Evolutionary conservation across 106 monocot genomes (phyloP).

Genomic region (Chionographis japonica): DNA sequence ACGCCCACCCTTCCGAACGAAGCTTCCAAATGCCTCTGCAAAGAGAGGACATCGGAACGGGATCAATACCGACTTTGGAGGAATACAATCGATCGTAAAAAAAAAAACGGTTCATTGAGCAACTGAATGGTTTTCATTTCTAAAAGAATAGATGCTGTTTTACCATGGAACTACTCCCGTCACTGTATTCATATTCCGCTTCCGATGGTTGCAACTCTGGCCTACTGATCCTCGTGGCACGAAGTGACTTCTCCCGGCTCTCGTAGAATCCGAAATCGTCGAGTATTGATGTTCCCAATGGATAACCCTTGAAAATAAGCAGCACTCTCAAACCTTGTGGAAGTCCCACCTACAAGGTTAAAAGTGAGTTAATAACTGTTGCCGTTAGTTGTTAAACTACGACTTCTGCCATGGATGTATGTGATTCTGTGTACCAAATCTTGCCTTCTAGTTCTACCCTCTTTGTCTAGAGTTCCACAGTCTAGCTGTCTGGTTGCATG

Average conservation of each 20-base stretch:
- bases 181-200: background rate
- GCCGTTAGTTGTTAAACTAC: too few relatives aligned
- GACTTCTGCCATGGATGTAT: too few relatives aligned
- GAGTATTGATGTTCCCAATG: constrained; percentile 42
- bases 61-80: too few relatives aligned
- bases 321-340: constrained; percentile 87
- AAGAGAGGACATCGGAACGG: too few relatives aligned
- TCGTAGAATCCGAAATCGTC: constrained; percentile 92
- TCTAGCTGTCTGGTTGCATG: too few relatives aligned
- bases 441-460: too few relatives aligned
- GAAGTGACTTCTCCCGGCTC: constrained; percentile 34
- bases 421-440: too few relatives aligned
- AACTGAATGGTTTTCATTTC: too few relatives aligned
- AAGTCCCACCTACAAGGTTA: constrained; percentile 50
- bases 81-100: background rate
- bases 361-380: too few relatives aligned
- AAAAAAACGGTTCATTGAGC: background rate
- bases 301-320: constrained; percentile 59
- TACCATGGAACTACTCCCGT: constrained; percentile 18
- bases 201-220: background rate
- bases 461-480: too few relatives aligned
- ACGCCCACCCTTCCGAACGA: background rate
- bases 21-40: background rate
- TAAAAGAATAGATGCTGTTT: background rate
- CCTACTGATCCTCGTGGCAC: constrained; percentile 17